phyloP scores from a whole-genome alignment of 306 rosid species.

The Luffa acutangula region DNA sequence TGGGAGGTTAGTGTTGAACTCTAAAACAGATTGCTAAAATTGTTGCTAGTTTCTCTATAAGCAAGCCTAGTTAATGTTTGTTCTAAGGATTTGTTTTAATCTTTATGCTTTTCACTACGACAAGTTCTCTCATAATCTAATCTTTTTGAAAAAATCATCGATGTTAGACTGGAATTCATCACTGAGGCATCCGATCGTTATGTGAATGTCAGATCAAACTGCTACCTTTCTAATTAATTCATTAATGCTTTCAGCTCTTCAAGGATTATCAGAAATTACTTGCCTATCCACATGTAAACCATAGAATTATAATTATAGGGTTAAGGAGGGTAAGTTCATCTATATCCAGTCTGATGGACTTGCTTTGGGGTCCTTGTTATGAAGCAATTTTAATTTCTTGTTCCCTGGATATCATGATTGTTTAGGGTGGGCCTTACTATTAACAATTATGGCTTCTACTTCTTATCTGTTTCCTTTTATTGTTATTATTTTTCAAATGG shows the following conservation, averaged over 20 bases:
- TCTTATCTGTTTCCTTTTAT: neutral
- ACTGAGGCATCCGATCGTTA: neutral
- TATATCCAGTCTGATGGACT: neutral
- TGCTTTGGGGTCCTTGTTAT: neutral
- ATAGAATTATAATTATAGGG: neutral
- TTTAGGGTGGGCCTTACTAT: neutral
- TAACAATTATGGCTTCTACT: neutral
- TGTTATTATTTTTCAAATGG: neutral
- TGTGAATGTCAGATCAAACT: neutral
- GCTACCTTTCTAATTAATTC: neutral
- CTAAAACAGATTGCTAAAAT: neutral
- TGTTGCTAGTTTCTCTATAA: neutral
- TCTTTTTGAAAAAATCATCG: neutral
- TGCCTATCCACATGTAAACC: neutral
- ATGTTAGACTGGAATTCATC: neutral
- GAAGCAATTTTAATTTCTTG: neutral
- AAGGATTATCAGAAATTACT: neutral
- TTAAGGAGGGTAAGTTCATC: neutral
- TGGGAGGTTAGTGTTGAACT: constrained; percentile 56
- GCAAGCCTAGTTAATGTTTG: neutral
- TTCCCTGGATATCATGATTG: neutral
- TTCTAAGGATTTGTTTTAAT: neutral
- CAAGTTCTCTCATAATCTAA: neutral
- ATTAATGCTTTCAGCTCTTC: neutral
- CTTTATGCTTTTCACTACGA: neutral